These are phyloP conservation scores for Lasiosphaeria hispida DNA, from an alignment of 495 filamentous ascomycete species.

Conservation along the genomic window DNA sequence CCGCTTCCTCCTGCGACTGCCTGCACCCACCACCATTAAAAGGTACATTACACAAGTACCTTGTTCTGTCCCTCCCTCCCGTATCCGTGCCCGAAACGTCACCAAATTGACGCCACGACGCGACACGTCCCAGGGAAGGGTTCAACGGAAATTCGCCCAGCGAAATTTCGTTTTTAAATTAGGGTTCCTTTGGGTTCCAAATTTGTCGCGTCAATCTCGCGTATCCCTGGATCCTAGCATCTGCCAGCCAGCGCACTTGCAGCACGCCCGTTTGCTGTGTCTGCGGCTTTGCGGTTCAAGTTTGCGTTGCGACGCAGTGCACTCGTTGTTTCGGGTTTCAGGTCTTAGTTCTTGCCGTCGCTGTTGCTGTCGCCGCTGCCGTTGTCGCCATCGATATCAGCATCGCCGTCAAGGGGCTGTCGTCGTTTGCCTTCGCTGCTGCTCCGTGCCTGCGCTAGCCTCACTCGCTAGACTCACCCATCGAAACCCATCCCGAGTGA, in stretches of 20 bases:
- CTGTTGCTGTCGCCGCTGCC: neutral
- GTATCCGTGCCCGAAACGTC: slow-evolving; percentile 2
- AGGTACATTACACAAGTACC: slow-evolving; percentile 16
- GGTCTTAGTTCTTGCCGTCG: neutral
- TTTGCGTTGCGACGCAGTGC: slow-evolving; percentile 15
- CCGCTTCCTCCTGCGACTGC: slow-evolving; percentile 4
- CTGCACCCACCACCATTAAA: neutral
- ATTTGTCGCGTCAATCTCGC: slow-evolving; percentile 32
- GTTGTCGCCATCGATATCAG: neutral
- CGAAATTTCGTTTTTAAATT: slow-evolving; percentile 18
- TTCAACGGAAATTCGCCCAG: slow-evolving; percentile 9
- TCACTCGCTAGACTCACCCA: neutral
- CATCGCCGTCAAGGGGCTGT: neutral
- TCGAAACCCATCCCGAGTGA: slow-evolving; percentile 9
- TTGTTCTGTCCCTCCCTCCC: neutral
- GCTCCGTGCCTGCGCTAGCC: neutral
- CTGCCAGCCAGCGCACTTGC: neutral
- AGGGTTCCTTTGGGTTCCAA: neutral
- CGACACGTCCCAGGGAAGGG: slow-evolving; percentile 7
- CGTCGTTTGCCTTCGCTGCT: slow-evolving; percentile 7
- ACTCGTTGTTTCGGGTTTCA: slow-evolving; percentile 14
- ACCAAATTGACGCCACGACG: slow-evolving; percentile 6
- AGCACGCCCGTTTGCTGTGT: neutral
- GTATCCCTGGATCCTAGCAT: slow-evolving; percentile 15
- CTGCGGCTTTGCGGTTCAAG: neutral